phyloP scores from a whole-genome alignment of 2,329 filamentous ascomycete genomes.

The Ascochyta rabiei region DNA sequence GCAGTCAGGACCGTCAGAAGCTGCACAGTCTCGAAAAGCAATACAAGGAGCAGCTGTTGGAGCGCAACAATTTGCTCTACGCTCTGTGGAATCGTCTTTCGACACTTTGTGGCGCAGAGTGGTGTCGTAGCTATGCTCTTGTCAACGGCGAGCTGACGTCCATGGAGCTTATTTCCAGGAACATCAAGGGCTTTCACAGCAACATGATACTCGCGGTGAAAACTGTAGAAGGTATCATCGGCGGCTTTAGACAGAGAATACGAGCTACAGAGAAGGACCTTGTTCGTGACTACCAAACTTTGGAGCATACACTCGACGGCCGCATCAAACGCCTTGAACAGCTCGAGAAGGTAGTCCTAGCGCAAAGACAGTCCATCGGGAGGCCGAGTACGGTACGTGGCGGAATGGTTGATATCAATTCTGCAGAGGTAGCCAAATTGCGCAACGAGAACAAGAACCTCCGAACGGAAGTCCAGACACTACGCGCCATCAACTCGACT shows the following conservation, averaged over 20 bases:
- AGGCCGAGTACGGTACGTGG: constrained; percentile 49
- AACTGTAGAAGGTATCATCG: constrained; percentile 80
- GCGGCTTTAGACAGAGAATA: constrained; percentile 78
- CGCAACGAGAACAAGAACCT: constrained; percentile 66
- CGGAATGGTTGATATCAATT: constrained; percentile 48
- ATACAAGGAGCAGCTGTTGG: constrained; percentile 84
- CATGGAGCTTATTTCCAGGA: constrained; percentile 82
- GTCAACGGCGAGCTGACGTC: constrained; percentile 87
- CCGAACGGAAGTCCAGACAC: constrained; percentile 68
- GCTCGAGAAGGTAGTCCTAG: constrained; percentile 74
- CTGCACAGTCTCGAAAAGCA: constrained; percentile 77
- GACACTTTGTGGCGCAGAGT: constrained; percentile 84
- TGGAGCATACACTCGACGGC: constrained; percentile 80
- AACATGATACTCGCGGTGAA: constrained; percentile 88
- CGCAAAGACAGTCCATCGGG: constrained; percentile 46
- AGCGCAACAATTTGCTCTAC: constrained; percentile 87
- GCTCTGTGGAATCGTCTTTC: constrained; percentile 90
- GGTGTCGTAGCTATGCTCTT: constrained; percentile 86
- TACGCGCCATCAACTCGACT: constrained; percentile 55
- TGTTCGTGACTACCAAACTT: constrained; percentile 85
- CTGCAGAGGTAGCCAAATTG: constrained; percentile 63
- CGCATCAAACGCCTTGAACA: constrained; percentile 86
- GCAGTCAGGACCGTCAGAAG: constrained; percentile 77
- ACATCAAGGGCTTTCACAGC: constrained; percentile 86
- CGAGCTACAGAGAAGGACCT: constrained; percentile 86